These are phyloP conservation scores for Aspergillus nidulans DNA, from an alignment of 495 filamentous ascomycete species.

Conservation along the genomic window DNA sequence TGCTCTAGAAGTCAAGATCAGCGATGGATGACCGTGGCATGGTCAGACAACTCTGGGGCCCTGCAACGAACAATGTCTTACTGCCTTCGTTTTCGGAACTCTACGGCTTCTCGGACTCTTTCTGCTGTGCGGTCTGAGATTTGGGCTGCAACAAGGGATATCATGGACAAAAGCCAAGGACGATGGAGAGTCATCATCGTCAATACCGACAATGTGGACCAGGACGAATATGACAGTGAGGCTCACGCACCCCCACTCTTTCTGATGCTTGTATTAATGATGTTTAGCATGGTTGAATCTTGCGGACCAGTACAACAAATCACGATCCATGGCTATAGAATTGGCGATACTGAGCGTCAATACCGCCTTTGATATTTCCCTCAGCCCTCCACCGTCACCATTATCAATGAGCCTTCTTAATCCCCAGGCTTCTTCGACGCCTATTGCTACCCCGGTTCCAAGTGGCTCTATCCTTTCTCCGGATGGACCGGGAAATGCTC, in stretches of 20 bases:
- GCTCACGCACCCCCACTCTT: not conserved
- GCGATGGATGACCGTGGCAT: slow-evolving; percentile 85
- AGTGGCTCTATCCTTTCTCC: slow-evolving; percentile 39
- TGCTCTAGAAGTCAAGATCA: slow-evolving; percentile 78
- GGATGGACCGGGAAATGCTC: slow-evolving; percentile 36
- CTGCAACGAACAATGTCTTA: slow-evolving; percentile 77
- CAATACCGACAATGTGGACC: slow-evolving; percentile 65
- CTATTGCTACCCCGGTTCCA: slow-evolving; percentile 46
- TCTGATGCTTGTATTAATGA: slow-evolving; percentile 3
- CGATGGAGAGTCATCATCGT: slow-evolving; percentile 79
- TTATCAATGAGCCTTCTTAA: slow-evolving; percentile 33
- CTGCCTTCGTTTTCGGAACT: slow-evolving; percentile 64
- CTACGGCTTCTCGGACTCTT: slow-evolving; percentile 50
- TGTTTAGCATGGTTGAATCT: slow-evolving; percentile 43
- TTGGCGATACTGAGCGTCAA: slow-evolving; percentile 64
- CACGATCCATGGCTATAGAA: slow-evolving; percentile 41
- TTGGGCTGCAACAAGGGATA: slow-evolving; percentile 76
- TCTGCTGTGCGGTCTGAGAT: slow-evolving; percentile 70
- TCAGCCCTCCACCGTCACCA: slow-evolving; percentile 37
- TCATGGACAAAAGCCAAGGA: slow-evolving; percentile 65
- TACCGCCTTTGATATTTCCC: slow-evolving; percentile 58
- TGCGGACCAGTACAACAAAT: slow-evolving; percentile 41
- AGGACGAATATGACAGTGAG: slow-evolving; percentile 65
- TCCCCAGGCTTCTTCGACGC: slow-evolving; percentile 31
- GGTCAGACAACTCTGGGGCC: slow-evolving; percentile 79